These are phyloP conservation scores for Mrakia gelida DNA, from an alignment of 768 basidiomycete species.

Conservation along the genomic window DNA sequence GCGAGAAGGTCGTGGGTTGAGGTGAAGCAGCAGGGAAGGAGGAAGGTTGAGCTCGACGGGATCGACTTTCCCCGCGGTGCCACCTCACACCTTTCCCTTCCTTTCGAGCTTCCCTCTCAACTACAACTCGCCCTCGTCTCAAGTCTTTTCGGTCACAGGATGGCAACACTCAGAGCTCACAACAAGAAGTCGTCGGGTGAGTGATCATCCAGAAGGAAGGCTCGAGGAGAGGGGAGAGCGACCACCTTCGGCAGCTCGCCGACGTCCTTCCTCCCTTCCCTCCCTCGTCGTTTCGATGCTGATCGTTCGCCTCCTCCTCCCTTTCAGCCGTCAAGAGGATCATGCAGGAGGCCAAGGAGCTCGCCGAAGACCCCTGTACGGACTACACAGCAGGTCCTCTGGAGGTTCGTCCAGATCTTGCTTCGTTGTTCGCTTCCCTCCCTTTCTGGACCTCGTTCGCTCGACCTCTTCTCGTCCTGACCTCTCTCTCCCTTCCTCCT, in stretches of 20 bases:
- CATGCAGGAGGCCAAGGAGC: slow-evolving; percentile 90
- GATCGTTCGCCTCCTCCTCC: not conserved
- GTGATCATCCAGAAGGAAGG: slow-evolving; percentile 34
- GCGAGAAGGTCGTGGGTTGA: not conserved
- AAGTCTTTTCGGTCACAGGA: slow-evolving; percentile 13
- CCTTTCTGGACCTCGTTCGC: not conserved
- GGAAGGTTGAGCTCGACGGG: not conserved
- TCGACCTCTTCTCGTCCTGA: not conserved
- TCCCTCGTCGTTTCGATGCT: not conserved
- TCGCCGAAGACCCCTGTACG: slow-evolving; percentile 74
- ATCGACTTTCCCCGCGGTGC: not conserved
- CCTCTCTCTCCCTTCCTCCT: slow-evolving; percentile 29
- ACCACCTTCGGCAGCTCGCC: not conserved
- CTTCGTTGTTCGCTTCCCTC: not conserved
- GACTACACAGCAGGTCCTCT: slow-evolving; percentile 78
- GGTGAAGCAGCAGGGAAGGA: not conserved
- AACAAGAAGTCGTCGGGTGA: slow-evolving; percentile 88
- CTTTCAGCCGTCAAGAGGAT: slow-evolving; percentile 83
- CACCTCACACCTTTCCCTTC: not conserved
- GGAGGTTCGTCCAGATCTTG: slow-evolving; percentile 55
- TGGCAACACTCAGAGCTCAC: slow-evolving; percentile 49
- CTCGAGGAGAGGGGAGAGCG: not conserved
- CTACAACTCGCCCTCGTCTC: not conserved
- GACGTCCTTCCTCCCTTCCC: not conserved
- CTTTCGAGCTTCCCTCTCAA: not conserved